Percentiles rank a stretch among this genome's conserved stretches.
Evolutionary conservation across 2,329 filamentous ascomycete genomes (phyloP).

Genomic region (Aspergillus sp.): DNA sequence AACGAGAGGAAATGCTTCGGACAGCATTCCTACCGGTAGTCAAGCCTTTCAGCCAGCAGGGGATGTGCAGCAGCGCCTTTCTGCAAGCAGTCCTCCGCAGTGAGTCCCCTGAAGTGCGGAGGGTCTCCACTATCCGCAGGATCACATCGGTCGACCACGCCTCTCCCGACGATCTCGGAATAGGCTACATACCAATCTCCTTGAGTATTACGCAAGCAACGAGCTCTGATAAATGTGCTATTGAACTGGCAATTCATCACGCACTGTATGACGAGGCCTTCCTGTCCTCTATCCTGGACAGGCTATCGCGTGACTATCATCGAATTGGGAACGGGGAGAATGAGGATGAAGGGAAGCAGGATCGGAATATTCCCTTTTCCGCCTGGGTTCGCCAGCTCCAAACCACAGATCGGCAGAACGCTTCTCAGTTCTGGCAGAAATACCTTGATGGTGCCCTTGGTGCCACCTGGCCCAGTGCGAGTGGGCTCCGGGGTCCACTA

Average conservation of each 20-base stretch:
- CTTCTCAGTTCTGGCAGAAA: not conserved
- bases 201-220: not conserved
- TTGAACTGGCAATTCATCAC: constrained; percentile 4
- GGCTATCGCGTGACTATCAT: constrained; percentile 1
- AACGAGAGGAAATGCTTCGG: constrained; percentile 7
- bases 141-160: not conserved
- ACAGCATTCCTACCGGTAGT: constrained; percentile 1
- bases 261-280: constrained; percentile 7
- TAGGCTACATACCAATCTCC: constrained; percentile 1
- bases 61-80: constrained; percentile 1
- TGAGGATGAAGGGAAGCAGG: too few species aligned
- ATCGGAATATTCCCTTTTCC: not conserved
- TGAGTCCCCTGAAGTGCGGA: not conserved
- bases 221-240: not conserved
- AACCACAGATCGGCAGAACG: not conserved
- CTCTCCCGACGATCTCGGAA: not conserved
- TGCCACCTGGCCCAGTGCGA: not conserved
- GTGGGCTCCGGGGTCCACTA: not conserved
- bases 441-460: not conserved
- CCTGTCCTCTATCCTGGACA: not conserved
- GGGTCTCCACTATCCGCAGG: not conserved
- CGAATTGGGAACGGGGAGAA: too few species aligned
- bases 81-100: constrained; percentile 2
- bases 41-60: not conserved
- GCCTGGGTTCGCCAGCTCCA: constrained; percentile 4